Evolutionary conservation across 176 grass and related monocot genomes (phyloP), one percentile per base, ranked within the genome.

Genomic region (Elymus sibiricus): DNA sequence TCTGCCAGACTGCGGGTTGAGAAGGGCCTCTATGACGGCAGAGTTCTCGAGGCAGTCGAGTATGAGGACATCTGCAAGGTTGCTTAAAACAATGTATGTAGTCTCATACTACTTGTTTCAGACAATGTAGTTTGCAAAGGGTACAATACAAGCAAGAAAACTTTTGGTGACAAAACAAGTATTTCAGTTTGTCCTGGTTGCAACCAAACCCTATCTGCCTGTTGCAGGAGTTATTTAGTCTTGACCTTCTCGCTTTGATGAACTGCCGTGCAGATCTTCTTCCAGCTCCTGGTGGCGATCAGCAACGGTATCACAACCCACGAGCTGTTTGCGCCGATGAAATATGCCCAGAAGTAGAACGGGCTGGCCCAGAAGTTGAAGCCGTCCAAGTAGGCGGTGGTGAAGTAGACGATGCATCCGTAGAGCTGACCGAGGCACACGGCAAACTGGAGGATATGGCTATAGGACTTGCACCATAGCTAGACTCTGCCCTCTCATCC

Each of bases 61-160:
- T 98, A 98, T 12, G 96, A 98, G 82, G 91, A 95, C 85, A 98
- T 98, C 65, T 92, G 93, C 82, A 98, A 98, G 86, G 76, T 98
- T 79, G 46, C 84, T 51, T 9, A n/a, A n/a, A n/a, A n/a, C n/a
- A n/a, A n/a, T n/a, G n/a, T 46, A 46, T 13, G 43, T 13, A 46
- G 43, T 46, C n/a, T n/a, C n/a, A n/a, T n/a, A n/a, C 43, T 13
- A 13, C 63, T 65, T 31, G 26, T 15, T 65, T 16, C 12, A 65
- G 27, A 29, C 62, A 64, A 29, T 64, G 62, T 64, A 28, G 26
- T 29, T 64, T 64, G 5, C 5, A 12, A 31, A 16, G 27, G 12
- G 63, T 31, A 65, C 63, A 31, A 8, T 79, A 79, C 60, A 79
- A 64, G 29, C 2, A 88, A n/a, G 27, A 26, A 38, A 16, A 26